Evolutionary conservation across 768 basidiomycete genomes (phyloP), one percentile per base, ranked within the genome.

Genomic region (Postia placenta): DNA sequence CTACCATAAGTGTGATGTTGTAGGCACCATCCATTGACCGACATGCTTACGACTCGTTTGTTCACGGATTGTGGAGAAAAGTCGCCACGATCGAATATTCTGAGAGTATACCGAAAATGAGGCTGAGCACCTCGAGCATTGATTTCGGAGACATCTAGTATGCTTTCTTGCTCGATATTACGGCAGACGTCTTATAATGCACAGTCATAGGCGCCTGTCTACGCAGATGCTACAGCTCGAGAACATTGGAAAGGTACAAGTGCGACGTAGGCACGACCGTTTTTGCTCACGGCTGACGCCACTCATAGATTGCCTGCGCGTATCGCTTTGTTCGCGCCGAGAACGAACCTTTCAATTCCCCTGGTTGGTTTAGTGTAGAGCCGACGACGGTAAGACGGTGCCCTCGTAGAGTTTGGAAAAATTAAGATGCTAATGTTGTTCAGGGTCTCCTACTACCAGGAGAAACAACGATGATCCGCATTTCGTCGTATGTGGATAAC

Each of bases 171-270:
- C 25, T 17, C 19, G 17, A 19, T 27, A 14, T 26, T 15, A 26
- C 22, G 27, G 26, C 15, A 20, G 36, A 33, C 35, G 41, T 46
- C 4, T 35, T 43, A 33, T 14, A 30, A 45, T n/a, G 44, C 9
- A 19, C 50, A 88, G 87, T 14, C 83, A 83, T 60, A 67, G 68
- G 50, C 68, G 64, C 17, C 52, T 57, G 2, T 55, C 69, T 4
- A 64, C 71, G 20, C 67, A 66, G 36, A 72, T 61, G 15, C 48
- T 86, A 17, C 61, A 55, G 12, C 54, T 90, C 20, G 63, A 64
- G 50, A 90, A 90, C 58, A 67, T 62, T 17, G 81, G 83, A 49
- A 77, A 80, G 64, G 85, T 83, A 55, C 27, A n/a, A n/a, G 67
- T 42, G 5, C 37, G 23, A 23, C 11, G 19, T 11, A 11, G 19